Evolutionary conservation across 345 rosid genomes (phyloP).

Genomic region (Brassica cretica): DNA sequence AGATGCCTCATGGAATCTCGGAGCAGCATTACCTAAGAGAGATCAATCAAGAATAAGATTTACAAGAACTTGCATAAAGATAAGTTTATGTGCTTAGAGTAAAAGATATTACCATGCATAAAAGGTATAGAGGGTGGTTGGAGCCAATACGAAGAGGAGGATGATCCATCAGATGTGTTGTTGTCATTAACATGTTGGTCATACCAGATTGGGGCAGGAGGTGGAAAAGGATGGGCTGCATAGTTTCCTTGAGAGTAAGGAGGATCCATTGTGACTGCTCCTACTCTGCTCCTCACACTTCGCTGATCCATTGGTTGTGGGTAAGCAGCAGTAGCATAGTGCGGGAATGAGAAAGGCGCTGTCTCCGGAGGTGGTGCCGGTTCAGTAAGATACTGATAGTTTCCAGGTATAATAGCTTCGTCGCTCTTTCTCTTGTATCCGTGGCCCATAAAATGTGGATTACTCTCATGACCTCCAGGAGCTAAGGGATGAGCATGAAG

Average conservation of each 20-base stretch:
- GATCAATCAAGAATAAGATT: constrained; percentile 22
- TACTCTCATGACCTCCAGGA: constrained; percentile 56
- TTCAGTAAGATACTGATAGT: constrained; percentile 48
- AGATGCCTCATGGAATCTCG: constrained; percentile 48
- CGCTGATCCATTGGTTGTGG: constrained; percentile 46
- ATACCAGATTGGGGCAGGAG: constrained; percentile 46
- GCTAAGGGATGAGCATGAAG: constrained; percentile 7
- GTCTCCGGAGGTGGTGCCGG: constrained; percentile 51
- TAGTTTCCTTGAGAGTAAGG: constrained; percentile 59
- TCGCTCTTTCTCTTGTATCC: constrained; percentile 68
- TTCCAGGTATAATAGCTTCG: constrained; percentile 49
- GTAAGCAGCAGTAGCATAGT: constrained; percentile 27
- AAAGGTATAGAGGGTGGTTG: constrained; percentile 55
- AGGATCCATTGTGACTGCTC: constrained; percentile 55
- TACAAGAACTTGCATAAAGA: not conserved
- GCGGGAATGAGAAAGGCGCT: constrained; percentile 48
- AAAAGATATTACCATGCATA: constrained; percentile 57
- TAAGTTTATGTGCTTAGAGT: constrained; percentile 2
- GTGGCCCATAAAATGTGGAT: constrained; percentile 51
- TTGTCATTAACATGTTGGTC: constrained; percentile 52
- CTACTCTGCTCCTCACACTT: constrained; percentile 62
- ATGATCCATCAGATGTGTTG: constrained; percentile 46
- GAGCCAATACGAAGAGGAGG: constrained; percentile 53
- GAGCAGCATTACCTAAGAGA: constrained; percentile 43
- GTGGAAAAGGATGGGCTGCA: constrained; percentile 54